A percentile compares a stretch with the other conserved stretches of the same genome.
Evolutionary conservation across 2,329 filamentous ascomycete genomes (phyloP).

Genomic region (Alternaria triticina): DNA sequence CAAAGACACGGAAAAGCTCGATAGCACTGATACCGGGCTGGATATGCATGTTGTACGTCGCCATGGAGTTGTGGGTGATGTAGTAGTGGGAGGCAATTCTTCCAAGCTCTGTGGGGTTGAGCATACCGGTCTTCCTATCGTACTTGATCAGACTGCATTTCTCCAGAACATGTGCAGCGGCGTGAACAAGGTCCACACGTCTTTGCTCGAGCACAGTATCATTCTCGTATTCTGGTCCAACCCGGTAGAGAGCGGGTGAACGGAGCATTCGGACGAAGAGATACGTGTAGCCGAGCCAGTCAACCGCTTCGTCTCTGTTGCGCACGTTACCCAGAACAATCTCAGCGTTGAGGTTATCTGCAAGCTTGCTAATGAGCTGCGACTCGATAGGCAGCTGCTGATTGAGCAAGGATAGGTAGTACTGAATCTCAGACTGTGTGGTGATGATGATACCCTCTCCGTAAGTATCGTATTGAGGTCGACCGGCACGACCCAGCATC

Average conservation of each 20-base stretch:
- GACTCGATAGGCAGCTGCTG: slow-evolving; percentile 97
- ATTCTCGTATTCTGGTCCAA: slow-evolving; percentile 93
- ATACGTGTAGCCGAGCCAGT: slow-evolving; percentile 98
- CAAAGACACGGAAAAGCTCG: slow-evolving; percentile 95
- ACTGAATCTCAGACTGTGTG: slow-evolving; percentile 91
- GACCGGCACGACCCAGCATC: slow-evolving; percentile 96
- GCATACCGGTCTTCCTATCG: slow-evolving; percentile 86
- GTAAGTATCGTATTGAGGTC: slow-evolving; percentile 96
- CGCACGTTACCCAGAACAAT: slow-evolving; percentile 93
- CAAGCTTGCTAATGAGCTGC: slow-evolving; percentile 89
- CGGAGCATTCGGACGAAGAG: slow-evolving; percentile 97
- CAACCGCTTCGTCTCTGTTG: slow-evolving; percentile 92
- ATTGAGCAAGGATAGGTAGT: slow-evolving; percentile 95
- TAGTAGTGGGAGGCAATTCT: slow-evolving; percentile 98
- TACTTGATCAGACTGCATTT: slow-evolving; percentile 92
- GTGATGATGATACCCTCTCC: slow-evolving; percentile 99
- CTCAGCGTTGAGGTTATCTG: slow-evolving; percentile 96
- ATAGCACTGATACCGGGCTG: slow-evolving; percentile 92
- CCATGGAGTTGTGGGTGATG: slow-evolving; percentile 94
- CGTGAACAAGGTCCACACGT: slow-evolving; percentile 95
- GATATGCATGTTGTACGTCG: slow-evolving; percentile 94
- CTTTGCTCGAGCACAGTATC: slow-evolving; percentile 93
- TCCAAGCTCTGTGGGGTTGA: slow-evolving; percentile 92
- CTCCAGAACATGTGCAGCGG: slow-evolving; percentile 84
- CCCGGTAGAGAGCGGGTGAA: slow-evolving; percentile 92